A percentile compares a stretch with the other conserved stretches of the same genome.
These are phyloP conservation scores for Xylariaceae sp. DNA, from an alignment of 2,329 filamentous ascomycete genomes.

Conservation along the genomic window DNA sequence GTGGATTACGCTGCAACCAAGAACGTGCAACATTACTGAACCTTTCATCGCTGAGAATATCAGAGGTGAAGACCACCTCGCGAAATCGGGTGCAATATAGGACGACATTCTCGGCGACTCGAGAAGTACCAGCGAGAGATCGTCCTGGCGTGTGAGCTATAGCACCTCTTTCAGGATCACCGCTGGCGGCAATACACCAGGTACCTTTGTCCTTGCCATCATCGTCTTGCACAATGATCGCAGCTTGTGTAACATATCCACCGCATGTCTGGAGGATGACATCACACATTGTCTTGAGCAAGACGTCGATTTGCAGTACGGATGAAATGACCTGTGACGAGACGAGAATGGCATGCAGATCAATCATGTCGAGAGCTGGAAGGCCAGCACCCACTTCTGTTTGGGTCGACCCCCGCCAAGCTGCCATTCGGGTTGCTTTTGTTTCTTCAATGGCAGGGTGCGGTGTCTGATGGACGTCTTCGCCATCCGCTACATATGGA, in stretches of 20 bases:
- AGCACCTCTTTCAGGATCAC: constrained; percentile 67
- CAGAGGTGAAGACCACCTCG: constrained; percentile 71
- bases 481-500: constrained; percentile 48
- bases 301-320: constrained; percentile 70
- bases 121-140: constrained; percentile 61
- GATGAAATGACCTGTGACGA: constrained; percentile 79
- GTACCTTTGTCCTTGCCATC: constrained; percentile 45
- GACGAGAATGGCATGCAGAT: constrained; percentile 73
- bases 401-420: constrained; percentile 62
- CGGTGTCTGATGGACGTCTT: constrained; percentile 41
- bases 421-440: constrained; percentile 58
- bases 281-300: constrained; percentile 77
- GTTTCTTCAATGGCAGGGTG: constrained; percentile 46
- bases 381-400: constrained; percentile 60
- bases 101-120: constrained; percentile 74
- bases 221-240: constrained; percentile 71
- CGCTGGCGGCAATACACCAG: constrained; percentile 74
- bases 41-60: constrained; percentile 71
- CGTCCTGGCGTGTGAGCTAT: constrained; percentile 64
- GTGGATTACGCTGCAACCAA: constrained; percentile 66
- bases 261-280: constrained; percentile 78
- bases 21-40: constrained; percentile 71
- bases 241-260: constrained; percentile 65
- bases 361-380: constrained; percentile 78
- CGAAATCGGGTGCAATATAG: constrained; percentile 75